Evolutionary conservation across 2,329 filamentous ascomycete species (phyloP).

Genomic region (Cordyceps tenuipes): DNA sequence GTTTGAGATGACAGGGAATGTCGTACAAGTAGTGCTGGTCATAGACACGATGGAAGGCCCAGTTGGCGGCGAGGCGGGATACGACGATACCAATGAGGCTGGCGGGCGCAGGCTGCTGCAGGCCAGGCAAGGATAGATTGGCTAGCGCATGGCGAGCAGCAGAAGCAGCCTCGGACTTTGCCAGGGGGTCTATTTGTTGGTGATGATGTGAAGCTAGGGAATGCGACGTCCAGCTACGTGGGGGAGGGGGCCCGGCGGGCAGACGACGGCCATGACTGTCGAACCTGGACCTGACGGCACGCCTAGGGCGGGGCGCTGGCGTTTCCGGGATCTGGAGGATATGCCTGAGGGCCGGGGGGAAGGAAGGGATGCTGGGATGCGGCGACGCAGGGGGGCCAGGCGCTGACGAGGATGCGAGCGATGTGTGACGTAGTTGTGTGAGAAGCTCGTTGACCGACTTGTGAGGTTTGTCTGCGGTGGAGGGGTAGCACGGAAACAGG

Average conservation of each 20-base stretch:
- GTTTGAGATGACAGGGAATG: slow-evolving; percentile 45
- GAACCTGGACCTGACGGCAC: slow-evolving; percentile 31
- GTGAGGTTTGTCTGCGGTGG: slow-evolving; percentile 24
- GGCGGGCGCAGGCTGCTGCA: slow-evolving; percentile 33
- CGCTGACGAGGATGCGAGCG: slow-evolving; percentile 21
- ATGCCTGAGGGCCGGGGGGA: slow-evolving; percentile 50
- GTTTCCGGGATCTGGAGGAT: slow-evolving; percentile 53
- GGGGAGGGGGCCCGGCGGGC: slow-evolving; percentile 51
- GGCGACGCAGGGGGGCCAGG: slow-evolving; percentile 14
- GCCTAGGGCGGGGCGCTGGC: slow-evolving; percentile 41
- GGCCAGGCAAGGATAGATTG: slow-evolving; percentile 33
- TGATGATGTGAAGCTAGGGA: not conserved
- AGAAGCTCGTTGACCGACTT: slow-evolving; percentile 52
- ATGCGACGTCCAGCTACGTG: slow-evolving; percentile 44
- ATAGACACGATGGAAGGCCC: slow-evolving; percentile 47
- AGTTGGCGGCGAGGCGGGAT: slow-evolving; percentile 42
- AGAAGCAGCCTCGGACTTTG: not conserved
- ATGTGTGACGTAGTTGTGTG: slow-evolving; percentile 44
- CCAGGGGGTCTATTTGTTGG: not conserved
- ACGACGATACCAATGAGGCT: slow-evolving; percentile 46
- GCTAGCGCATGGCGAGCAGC: slow-evolving; percentile 12
- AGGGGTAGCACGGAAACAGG: slow-evolving; percentile 5
- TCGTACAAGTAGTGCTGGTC: slow-evolving; percentile 49
- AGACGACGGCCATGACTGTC: slow-evolving; percentile 41
- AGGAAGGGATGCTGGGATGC: slow-evolving; percentile 37